Evolutionary conservation across 2,329 filamentous ascomycete genomes (phyloP).

Genomic region (Epichloe elymi): DNA sequence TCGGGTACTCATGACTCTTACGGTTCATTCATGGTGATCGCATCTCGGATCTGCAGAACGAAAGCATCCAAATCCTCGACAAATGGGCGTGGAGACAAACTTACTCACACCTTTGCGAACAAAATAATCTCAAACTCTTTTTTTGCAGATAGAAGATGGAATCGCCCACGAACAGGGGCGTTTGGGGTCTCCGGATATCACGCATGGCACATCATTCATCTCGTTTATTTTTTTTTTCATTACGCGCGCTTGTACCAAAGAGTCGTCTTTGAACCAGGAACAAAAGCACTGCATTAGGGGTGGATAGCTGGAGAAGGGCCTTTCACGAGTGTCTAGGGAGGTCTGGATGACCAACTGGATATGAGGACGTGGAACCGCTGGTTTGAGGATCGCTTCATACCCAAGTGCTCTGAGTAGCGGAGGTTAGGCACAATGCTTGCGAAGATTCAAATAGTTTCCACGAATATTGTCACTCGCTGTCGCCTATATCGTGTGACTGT

Average conservation of each 20-base stretch:
- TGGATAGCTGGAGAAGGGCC: constrained; percentile 46
- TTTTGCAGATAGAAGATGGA: constrained; percentile 62
- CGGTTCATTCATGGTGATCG: constrained; percentile 35
- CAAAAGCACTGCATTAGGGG: constrained; percentile 38
- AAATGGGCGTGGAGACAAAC: constrained; percentile 35
- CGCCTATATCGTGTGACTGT: constrained; percentile 3
- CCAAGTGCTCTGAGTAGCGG: constrained; percentile 35
- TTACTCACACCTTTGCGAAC: constrained; percentile 10
- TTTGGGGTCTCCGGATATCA: constrained; percentile 73
- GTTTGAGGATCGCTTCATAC: constrained; percentile 52
- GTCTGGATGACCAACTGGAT: constrained; percentile 25
- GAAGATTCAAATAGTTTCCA: constrained; percentile 47
- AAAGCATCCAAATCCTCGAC: constrained; percentile 33
- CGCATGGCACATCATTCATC: constrained; percentile 46
- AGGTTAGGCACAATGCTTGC: constrained; percentile 41
- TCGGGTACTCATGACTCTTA: constrained; percentile 35
- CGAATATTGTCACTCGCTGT: constrained; percentile 8
- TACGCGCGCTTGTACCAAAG: constrained; percentile 31
- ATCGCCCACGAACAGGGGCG: constrained; percentile 50
- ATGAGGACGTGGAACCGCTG: constrained; percentile 50
- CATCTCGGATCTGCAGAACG: constrained; percentile 50
- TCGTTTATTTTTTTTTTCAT: constrained; percentile 29
- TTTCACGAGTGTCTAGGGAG: constrained; percentile 40
- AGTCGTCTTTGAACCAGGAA: constrained; percentile 28
- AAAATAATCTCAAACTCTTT: background rate